These are phyloP conservation scores for Biscogniauxia sp. DNA, from an alignment of 2,329 filamentous ascomycete genomes.

Conservation along the genomic window DNA sequence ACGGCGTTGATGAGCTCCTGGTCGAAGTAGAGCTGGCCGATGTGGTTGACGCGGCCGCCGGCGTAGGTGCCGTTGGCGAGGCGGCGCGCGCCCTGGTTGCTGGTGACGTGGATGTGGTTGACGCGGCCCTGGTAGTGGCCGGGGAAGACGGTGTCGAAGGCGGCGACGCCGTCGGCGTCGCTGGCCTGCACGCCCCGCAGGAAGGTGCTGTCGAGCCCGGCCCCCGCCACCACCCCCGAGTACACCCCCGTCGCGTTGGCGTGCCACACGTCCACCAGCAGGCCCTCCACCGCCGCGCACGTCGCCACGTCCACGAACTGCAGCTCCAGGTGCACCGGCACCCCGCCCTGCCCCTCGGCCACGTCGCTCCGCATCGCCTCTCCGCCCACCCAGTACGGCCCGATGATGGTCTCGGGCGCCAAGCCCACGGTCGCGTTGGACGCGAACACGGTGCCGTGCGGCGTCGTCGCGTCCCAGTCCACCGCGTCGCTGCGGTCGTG, in stretches of 20 bases:
- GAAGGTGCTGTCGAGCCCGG: slow-evolving; percentile 41
- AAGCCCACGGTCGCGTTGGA: slow-evolving; percentile 22
- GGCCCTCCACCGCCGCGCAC: slow-evolving; percentile 30
- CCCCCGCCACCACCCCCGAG: slow-evolving; percentile 32
- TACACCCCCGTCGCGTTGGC: slow-evolving; percentile 42
- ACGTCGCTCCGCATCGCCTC: slow-evolving; percentile 35
- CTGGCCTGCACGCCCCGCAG: slow-evolving; percentile 44
- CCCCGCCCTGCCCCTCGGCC: slow-evolving; percentile 32
- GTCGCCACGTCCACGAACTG: slow-evolving; percentile 35
- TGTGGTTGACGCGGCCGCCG: slow-evolving; percentile 50
- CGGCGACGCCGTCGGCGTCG: slow-evolving; percentile 39
- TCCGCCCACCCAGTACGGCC: slow-evolving; percentile 30
- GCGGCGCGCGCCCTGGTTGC: slow-evolving; percentile 28
- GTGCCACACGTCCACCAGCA: slow-evolving; percentile 37
- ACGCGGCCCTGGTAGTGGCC: slow-evolving; percentile 44
- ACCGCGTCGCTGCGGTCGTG: slow-evolving; percentile 18
- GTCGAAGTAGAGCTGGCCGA: slow-evolving; percentile 62
- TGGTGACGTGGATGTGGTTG: slow-evolving; percentile 38
- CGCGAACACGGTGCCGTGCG: slow-evolving; percentile 19
- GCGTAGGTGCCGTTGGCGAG: slow-evolving; percentile 49
- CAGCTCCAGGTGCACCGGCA: slow-evolving; percentile 36
- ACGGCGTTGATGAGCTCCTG: slow-evolving; percentile 50
- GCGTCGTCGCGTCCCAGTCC: slow-evolving; percentile 18
- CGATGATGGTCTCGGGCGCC: slow-evolving; percentile 24
- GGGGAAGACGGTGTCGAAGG: slow-evolving; percentile 43